phyloP scores from a whole-genome alignment of 176 grass and related monocot species.

The Oryza meridionalis region DNA sequence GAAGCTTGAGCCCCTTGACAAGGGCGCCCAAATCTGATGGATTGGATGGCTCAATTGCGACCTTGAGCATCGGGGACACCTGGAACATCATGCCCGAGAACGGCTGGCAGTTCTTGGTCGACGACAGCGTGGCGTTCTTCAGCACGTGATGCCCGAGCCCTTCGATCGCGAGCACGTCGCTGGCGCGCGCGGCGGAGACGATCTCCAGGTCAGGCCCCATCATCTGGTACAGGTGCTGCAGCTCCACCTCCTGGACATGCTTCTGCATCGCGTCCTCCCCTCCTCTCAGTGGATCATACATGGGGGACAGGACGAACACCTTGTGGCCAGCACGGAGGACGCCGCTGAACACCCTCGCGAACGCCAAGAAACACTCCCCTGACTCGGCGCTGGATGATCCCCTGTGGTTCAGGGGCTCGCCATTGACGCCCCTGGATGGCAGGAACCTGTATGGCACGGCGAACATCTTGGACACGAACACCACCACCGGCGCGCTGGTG shows the following conservation, averaged over 20 bases:
- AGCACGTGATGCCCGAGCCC: slow-evolving; percentile 74
- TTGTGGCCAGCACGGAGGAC: slow-evolving; percentile 69
- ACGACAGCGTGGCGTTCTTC: slow-evolving; percentile 89
- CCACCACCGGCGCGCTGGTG: slow-evolving; percentile 58
- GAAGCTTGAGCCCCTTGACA: slow-evolving; percentile 71
- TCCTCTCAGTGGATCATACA: slow-evolving; percentile 84
- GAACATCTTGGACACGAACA: slow-evolving; percentile 97
- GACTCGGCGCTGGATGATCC: slow-evolving; percentile 27
- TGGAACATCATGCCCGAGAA: slow-evolving; percentile 96
- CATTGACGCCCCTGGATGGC: slow-evolving; percentile 54
- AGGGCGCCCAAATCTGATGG: slow-evolving; percentile 65
- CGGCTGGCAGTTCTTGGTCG: slow-evolving; percentile 72
- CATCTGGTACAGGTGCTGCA: slow-evolving; percentile 82
- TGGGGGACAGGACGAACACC: slow-evolving; percentile 76
- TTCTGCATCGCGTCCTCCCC: slow-evolving; percentile 48
- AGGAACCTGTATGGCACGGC: slow-evolving; percentile 65
- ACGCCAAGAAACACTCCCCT: slow-evolving; percentile 85
- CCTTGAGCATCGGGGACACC: slow-evolving; percentile 82
- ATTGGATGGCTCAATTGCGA: slow-evolving; percentile 82
- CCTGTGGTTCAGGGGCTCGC: slow-evolving; percentile 53
- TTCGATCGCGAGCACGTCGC: slow-evolving; percentile 83
- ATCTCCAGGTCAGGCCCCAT: slow-evolving; percentile 69
- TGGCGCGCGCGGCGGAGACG: slow-evolving; percentile 54
- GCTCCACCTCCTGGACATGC: slow-evolving; percentile 78
- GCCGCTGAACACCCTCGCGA: slow-evolving; percentile 87